phyloP scores from a whole-genome alignment of 768 basidiomycete species.

The Clathrus columnatus region DNA sequence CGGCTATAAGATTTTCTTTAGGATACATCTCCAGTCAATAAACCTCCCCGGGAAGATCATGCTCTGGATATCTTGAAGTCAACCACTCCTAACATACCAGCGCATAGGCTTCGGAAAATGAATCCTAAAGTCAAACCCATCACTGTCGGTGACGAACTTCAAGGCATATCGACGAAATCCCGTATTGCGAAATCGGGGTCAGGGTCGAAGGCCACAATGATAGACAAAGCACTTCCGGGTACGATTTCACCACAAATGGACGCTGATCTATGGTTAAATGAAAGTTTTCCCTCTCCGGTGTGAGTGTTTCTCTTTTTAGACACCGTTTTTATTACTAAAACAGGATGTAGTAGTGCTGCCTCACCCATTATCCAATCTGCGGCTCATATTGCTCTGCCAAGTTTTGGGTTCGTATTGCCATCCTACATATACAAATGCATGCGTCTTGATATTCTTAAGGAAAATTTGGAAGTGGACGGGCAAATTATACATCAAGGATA shows the following conservation, averaged over 20 bases:
- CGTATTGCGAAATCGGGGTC: neutral
- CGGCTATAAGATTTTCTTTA: constrained; percentile 40
- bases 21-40: constrained; percentile 40
- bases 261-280: constrained; percentile 4
- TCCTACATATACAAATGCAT: neutral
- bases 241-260: neutral
- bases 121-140: constrained; percentile 7
- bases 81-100: neutral
- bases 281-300: neutral
- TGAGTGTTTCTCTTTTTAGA: neutral
- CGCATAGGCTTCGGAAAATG: neutral
- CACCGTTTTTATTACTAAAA: neutral
- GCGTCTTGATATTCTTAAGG: neutral
- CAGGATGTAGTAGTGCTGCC: neutral
- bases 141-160: neutral
- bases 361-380: neutral
- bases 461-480: constrained; percentile 8
- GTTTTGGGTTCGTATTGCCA: neutral
- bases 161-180: constrained; percentile 5
- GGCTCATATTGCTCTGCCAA: neutral
- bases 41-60: constrained; percentile 32
- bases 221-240: neutral
- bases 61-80: constrained; percentile 34
- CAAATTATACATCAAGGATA: constrained; percentile 3
- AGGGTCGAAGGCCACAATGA: neutral